Conservation (phyloP, 495 filamentous ascomycete species). For the Penicillium parvum region DNA sequence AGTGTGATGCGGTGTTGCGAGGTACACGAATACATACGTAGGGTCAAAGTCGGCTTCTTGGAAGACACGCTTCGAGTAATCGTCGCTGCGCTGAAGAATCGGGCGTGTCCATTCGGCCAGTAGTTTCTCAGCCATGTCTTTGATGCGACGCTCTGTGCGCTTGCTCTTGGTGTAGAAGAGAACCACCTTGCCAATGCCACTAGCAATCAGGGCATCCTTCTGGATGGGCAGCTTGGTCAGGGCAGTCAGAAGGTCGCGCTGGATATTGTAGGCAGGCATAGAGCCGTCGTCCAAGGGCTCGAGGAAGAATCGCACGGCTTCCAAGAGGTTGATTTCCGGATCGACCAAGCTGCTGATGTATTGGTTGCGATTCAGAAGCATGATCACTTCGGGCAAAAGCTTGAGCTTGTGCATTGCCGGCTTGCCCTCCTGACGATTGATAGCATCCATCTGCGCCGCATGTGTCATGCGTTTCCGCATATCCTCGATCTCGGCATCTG, state of each 20-base stretch:
- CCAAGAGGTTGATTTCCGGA: conserved; percentile 89
- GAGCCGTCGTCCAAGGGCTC: conserved; percentile 91
- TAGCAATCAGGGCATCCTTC: conserved; percentile 83
- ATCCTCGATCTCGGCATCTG: conserved; percentile 82
- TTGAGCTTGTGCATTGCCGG: conserved; percentile 90
- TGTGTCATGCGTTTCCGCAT: conserved; percentile 89
- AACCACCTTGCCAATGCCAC: conserved; percentile 91
- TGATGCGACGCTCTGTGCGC: conserved; percentile 78
- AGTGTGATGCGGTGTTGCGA: conserved; percentile 4
- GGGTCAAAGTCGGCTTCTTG: conserved; percentile 55
- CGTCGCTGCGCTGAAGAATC: conserved; percentile 88
- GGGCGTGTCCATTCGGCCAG: conserved; percentile 93
- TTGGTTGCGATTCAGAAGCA: conserved; percentile 77
- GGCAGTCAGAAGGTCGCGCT: conserved; percentile 84
- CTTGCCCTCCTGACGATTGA: conserved; percentile 67
- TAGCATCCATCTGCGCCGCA: conserved; percentile 81
- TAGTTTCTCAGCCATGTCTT: conserved; percentile 85
- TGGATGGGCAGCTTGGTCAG: conserved; percentile 77
- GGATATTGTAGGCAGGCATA: conserved; percentile 92
- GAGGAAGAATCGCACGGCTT: conserved; percentile 93
- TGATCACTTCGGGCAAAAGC: conserved; percentile 88
- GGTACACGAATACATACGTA: conserved; percentile 32
- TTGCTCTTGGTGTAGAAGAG: conserved; percentile 96
- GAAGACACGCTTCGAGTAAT: conserved; percentile 76
- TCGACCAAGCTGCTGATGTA: conserved; percentile 82